These are phyloP conservation scores for Aspergillus carbonarius DNA, from an alignment of 2,329 filamentous ascomycete genomes.

Conservation along the genomic window DNA sequence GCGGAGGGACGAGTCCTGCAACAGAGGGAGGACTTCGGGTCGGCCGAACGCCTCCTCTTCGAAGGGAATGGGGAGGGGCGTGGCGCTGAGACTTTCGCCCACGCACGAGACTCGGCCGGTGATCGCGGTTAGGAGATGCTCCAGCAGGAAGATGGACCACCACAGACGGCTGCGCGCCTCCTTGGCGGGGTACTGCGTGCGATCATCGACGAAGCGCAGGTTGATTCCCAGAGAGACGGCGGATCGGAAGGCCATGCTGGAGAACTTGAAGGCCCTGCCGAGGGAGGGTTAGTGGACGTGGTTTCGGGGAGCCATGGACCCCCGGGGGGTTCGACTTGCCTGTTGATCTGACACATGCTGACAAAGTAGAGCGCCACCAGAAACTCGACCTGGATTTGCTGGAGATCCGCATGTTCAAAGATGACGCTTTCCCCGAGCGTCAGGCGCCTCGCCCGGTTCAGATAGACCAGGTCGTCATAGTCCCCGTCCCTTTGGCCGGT, in stretches of 20 bases:
- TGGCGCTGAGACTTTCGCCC: constrained; percentile 38
- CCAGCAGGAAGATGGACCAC: constrained; percentile 45
- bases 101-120: constrained; percentile 44
- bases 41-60: constrained; percentile 37
- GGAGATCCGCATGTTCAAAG: constrained; percentile 43
- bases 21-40: constrained; percentile 24
- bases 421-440: constrained; percentile 36
- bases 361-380: constrained; percentile 44
- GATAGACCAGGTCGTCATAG: constrained; percentile 40
- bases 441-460: constrained; percentile 42
- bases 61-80: constrained; percentile 37
- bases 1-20: constrained; percentile 23
- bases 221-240: constrained; percentile 44
- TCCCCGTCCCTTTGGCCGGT: constrained; percentile 21
- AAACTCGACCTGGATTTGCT: constrained; percentile 44
- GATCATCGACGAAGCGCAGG: constrained; percentile 37
- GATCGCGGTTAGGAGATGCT: constrained; percentile 43
- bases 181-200: constrained; percentile 37
- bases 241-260: constrained; percentile 41
- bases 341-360: constrained; percentile 42
- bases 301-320: no score
- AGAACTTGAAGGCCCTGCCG: constrained; percentile 41
- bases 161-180: constrained; percentile 44
- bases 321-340: constrained; percentile 24
- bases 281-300: no score